Percentiles rank a stretch among this genome's conserved stretches.
phyloP scores from a whole-genome alignment of 2,329 filamentous ascomycete species.

The Zasmidium cellare region DNA sequence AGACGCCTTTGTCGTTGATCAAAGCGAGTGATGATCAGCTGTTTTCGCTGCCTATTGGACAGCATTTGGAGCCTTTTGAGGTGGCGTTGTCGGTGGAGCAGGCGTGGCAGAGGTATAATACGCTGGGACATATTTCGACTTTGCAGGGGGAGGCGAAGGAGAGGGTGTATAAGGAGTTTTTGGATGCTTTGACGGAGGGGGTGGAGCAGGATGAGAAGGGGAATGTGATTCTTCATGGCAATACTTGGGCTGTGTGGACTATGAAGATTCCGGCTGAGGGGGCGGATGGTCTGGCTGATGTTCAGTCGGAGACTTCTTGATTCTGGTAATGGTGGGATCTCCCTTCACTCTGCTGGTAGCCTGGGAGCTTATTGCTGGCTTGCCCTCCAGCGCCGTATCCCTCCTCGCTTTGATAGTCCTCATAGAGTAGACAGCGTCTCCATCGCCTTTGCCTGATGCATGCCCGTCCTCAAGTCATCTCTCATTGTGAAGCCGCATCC shows the following conservation, averaged over 20 bases:
- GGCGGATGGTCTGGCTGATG: conserved; percentile 22
- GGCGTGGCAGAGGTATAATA: conserved; percentile 65
- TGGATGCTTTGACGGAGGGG: conserved; percentile 55
- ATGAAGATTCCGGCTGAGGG: conserved; percentile 41
- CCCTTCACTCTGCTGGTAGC: too few species aligned
- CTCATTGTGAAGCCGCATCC: conserved; percentile 39
- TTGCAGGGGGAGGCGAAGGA: conserved; percentile 53
- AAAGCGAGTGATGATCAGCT: conserved; percentile 46
- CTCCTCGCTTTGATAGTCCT: neutral
- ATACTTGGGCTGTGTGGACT: conserved; percentile 66
- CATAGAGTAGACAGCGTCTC: neutral
- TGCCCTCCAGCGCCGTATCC: neutral
- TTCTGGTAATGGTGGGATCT: neutral
- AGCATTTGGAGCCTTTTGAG: conserved; percentile 58
- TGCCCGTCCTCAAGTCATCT: neutral
- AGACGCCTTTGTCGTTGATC: conserved; percentile 48
- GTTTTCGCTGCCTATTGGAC: conserved; percentile 63
- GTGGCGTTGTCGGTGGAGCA: conserved; percentile 59
- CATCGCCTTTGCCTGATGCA: neutral
- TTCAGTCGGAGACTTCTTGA: conserved; percentile 4
- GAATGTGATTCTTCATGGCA: conserved; percentile 64
- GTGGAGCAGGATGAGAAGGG: conserved; percentile 62
- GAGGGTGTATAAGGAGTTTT: conserved; percentile 54
- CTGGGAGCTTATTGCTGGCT: neutral
- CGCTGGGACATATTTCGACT: conserved; percentile 67